These are phyloP conservation scores for Amphibolis antarctica DNA, from an alignment of 106 monocot genomes.

Conservation along the genomic window DNA sequence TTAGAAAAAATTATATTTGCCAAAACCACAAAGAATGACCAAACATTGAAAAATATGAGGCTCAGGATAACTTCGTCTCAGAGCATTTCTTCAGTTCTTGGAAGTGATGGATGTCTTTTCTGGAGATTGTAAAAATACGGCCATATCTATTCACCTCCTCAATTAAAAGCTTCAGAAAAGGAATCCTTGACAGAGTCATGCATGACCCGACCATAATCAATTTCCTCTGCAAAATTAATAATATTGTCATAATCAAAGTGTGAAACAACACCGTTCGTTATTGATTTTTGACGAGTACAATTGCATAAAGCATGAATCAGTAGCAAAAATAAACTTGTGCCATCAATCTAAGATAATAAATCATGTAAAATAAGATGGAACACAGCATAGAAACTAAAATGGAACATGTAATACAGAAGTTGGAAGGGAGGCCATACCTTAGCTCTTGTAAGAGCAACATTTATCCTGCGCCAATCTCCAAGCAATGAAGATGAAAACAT, in stretches of 20 bases:
- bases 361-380: too few relatives aligned
- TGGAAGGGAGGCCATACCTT: conserved; percentile 35
- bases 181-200: conserved; percentile 58
- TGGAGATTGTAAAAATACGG: conserved; percentile 34
- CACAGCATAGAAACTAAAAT: too few relatives aligned
- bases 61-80: conserved; percentile 7
- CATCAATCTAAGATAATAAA: too few relatives aligned
- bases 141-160: conserved; percentile 53
- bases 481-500: conserved; percentile 60
- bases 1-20: too few relatives aligned
- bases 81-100: conserved; percentile 35
- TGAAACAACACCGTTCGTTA: background rate
- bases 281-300: background rate
- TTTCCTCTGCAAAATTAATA: conserved; percentile 56
- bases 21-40: too few relatives aligned
- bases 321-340: too few relatives aligned
- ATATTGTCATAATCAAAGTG: background rate
- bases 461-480: conserved; percentile 97
- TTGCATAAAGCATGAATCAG: too few relatives aligned
- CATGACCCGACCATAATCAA: conserved; percentile 90
- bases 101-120: conserved; percentile 26
- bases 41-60: background rate
- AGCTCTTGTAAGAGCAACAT: conserved; percentile 86
- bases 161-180: conserved; percentile 69
- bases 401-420: background rate